A percentile compares a stretch with the other conserved stretches of the same genome.
Conservation (phyloP, 202 grass and related monocot species). For the Panicum virgatum region DNA sequence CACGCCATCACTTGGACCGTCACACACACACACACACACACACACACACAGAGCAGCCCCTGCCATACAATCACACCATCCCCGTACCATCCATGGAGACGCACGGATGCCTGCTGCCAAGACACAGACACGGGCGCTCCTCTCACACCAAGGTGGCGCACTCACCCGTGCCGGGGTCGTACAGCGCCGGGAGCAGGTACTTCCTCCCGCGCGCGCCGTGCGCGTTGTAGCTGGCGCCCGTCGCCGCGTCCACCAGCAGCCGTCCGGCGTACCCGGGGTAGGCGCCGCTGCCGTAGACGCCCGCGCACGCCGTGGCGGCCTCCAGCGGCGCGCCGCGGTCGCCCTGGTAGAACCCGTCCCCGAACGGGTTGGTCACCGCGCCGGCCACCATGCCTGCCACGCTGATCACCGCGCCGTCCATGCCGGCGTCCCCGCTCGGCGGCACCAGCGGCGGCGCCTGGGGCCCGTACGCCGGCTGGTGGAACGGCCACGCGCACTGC, state of each 20-base stretch:
- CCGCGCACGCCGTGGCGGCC: conserved; percentile 69
- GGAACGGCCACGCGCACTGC: conserved; percentile 79
- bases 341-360: conserved; percentile 86
- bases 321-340: conserved; percentile 63
- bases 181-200: conserved; percentile 66
- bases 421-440: conserved; percentile 57
- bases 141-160: conserved; percentile 62
- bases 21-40: background rate
- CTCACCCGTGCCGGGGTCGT: conserved; percentile 51
- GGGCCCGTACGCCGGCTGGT: conserved; percentile 60
- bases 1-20: no score
- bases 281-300: conserved; percentile 68
- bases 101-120: background rate
- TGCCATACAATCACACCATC: no score
- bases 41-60: no score
- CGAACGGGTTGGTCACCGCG: conserved; percentile 70
- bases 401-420: conserved; percentile 67
- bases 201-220: conserved; percentile 64
- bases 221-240: conserved; percentile 73
- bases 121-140: background rate
- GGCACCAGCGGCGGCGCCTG: conserved; percentile 53
- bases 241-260: conserved; percentile 51
- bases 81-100: background rate
- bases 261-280: conserved; percentile 65
- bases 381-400: conserved; percentile 75